Percentiles rank a stretch among this genome's conserved stretches.
Evolutionary conservation across 129 eudicot genomes (phyloP).

Genomic region (Arctium lappa): DNA sequence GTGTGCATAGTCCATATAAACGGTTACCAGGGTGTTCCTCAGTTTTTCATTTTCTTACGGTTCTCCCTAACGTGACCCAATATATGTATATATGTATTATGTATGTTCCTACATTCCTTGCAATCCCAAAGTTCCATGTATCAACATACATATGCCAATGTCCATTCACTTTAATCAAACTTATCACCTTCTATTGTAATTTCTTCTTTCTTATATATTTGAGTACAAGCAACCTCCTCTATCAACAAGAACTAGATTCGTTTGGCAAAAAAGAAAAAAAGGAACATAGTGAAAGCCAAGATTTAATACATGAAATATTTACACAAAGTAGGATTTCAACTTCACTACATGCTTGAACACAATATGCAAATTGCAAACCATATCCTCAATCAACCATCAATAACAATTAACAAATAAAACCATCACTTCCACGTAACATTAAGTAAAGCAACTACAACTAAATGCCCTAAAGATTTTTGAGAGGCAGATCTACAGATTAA

Average conservation of each 20-base stretch:
- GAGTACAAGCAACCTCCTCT: constrained; percentile 7
- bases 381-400: constrained; percentile 3
- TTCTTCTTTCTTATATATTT: constrained; percentile 6
- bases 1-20: background rate
- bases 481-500: background rate
- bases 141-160: background rate
- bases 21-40: background rate
- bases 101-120: background rate
- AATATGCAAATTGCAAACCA: background rate
- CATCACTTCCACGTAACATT: background rate
- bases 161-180: background rate
- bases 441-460: background rate
- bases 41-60: background rate
- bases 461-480: background rate
- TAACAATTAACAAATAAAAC: background rate
- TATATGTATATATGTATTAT: background rate
- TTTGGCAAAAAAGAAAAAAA: too few relatives aligned
- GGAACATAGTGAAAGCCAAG: background rate
- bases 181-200: background rate
- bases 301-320: background rate
- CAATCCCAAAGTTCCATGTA: background rate
- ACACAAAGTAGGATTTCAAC: background rate
- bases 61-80: background rate
- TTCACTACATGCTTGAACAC: background rate
- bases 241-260: background rate